Percentiles rank a stretch among this genome's conserved stretches.
Evolutionary conservation across 2,329 filamentous ascomycete species (phyloP).

Genomic region (Apiospora malaysiana): DNA sequence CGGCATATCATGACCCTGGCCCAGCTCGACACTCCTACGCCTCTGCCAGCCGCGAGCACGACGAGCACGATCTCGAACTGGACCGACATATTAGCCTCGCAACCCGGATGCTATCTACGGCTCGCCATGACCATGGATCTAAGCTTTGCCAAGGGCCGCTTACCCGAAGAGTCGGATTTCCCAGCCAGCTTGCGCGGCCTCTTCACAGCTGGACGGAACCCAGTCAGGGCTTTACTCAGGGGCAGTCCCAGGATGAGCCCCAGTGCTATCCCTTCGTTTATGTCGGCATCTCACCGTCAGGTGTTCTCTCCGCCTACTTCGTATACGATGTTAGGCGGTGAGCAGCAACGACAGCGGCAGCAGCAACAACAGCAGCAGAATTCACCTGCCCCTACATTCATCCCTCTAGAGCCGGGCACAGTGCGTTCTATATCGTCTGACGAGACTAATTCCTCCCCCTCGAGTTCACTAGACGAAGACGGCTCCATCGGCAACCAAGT

Average conservation of each 20-base stretch:
- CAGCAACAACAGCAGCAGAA: background rate
- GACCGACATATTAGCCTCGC: slow-evolving; percentile 48
- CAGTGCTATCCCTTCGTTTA: background rate
- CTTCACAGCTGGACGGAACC: slow-evolving; percentile 45
- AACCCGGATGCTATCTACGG: slow-evolving; percentile 48
- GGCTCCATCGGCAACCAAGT: background rate
- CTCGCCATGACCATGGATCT: slow-evolving; percentile 51
- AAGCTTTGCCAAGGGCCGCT: slow-evolving; percentile 48
- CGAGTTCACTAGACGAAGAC: slow-evolving; percentile 27
- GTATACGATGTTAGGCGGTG: background rate
- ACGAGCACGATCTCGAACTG: slow-evolving; percentile 44
- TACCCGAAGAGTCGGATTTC: slow-evolving; percentile 48
- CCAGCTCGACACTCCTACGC: slow-evolving; percentile 40
- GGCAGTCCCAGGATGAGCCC: background rate
- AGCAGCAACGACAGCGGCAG: background rate
- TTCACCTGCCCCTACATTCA: background rate
- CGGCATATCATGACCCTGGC: slow-evolving; percentile 50
- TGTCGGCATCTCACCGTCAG: background rate
- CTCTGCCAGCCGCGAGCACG: slow-evolving; percentile 29
- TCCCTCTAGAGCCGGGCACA: slow-evolving; percentile 28
- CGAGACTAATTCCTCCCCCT: slow-evolving; percentile 36
- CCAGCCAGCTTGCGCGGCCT: slow-evolving; percentile 46
- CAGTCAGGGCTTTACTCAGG: slow-evolving; percentile 40
- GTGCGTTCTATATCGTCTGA: slow-evolving; percentile 39
- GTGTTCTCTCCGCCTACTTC: background rate